A percentile compares a stretch with the other conserved stretches of the same genome.
phyloP scores from a whole-genome alignment of 306 rosid genomes.

The Coriaria nepalensis region DNA sequence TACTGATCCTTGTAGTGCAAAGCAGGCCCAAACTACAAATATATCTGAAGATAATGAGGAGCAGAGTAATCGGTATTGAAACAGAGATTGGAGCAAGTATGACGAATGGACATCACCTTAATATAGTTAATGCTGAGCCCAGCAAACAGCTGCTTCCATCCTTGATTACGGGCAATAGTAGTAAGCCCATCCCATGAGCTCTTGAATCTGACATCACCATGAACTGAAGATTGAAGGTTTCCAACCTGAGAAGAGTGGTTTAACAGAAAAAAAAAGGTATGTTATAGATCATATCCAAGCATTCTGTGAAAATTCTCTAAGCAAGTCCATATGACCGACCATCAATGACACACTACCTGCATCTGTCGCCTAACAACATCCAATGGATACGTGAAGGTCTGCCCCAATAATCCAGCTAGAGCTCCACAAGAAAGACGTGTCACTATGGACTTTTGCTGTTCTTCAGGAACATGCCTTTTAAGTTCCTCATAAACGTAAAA shows the following conservation, averaged over 20 bases:
- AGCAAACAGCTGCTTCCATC: constrained; percentile 82
- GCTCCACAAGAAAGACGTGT: constrained; percentile 94
- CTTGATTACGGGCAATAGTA: constrained; percentile 54
- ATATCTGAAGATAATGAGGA: background rate
- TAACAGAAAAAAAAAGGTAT: no score
- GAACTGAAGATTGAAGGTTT: constrained; percentile 30
- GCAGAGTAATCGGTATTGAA: background rate
- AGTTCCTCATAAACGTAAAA: constrained; percentile 75
- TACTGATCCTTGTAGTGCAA: no score
- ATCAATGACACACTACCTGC: constrained; percentile 50
- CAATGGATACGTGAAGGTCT: constrained; percentile 85
- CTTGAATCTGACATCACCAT: constrained; percentile 39
- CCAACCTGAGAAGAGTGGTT: constrained; percentile 39
- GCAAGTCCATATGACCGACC: background rate
- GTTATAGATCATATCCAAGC: no score
- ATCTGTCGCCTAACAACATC: constrained; percentile 97
- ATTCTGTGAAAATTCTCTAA: background rate
- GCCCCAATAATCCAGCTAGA: constrained; percentile 89
- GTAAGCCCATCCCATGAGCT: constrained; percentile 59
- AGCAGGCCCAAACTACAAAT: no score
- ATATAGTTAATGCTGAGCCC: constrained; percentile 90
- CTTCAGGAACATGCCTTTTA: constrained; percentile 69
- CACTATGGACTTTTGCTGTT: constrained; percentile 59
- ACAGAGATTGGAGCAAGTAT: background rate
- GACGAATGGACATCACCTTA: constrained; percentile 44